Evolutionary conservation across 202 grass and related monocot species (phyloP), one percentile per base, ranked within the genome.

Genomic region (Tripidium arundinaceum): DNA sequence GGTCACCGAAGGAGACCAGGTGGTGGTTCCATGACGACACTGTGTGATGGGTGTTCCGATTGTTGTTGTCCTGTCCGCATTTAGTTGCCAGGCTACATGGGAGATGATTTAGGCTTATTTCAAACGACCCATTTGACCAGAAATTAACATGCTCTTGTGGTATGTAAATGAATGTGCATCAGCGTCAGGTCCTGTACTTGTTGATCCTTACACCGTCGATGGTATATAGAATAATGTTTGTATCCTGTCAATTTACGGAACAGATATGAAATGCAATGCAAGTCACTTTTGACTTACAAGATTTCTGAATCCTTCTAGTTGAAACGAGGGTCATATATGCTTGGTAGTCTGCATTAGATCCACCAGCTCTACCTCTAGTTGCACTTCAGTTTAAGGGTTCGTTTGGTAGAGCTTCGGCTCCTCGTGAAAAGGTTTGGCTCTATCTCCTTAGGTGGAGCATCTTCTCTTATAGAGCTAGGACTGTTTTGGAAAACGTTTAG

Each of bases 11-110:
- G 80, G 95, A 98, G 79, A 98, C 92, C 2, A 93, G 92, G 73
- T 98, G 95, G 95, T 98, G 95, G 95, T 98, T 98, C 59, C 95
- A 98, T 88, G 95, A 98, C 27, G 95, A 98, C 68, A 95, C 86
- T 79, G 92, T 98, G 57, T 94, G 86, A 98, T 25, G 7, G 4
- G 33, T 60, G n/a, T 68, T 34, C 60, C 11, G 9, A 16, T 19
- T 60, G 65, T 21, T 6, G 38, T 77, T 62, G 14, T 7, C 64
- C 16, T 25, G 36, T 4, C 52, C 21, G 62, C 63, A 74, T 50
- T 21, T 75, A 58, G 45, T 31, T 49, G 57, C 66, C 55, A 80
- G 63, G 67, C 69, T 80, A 75, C 41, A 55, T 72, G 80, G 55
- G 62, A 50, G 80, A 83, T 89, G 50, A 81, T 85, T 81, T 85